Evolutionary conservation across 495 filamentous ascomycete species (phyloP).

Genomic region (Neurospora terricola): DNA sequence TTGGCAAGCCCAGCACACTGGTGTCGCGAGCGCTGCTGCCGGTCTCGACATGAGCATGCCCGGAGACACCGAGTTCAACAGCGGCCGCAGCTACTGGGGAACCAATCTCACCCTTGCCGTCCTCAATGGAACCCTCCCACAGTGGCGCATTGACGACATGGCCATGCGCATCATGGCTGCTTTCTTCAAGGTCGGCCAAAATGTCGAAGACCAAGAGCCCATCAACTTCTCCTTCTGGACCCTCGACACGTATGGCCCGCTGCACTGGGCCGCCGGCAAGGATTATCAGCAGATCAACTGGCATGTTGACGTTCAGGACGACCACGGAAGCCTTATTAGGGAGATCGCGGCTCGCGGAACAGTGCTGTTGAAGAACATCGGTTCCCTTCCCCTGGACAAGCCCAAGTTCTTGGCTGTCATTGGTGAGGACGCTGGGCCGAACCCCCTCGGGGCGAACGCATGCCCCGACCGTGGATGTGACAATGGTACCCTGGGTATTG

Average conservation of each 20-base stretch:
- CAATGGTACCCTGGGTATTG: slow-evolving; percentile 83
- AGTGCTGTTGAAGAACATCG: slow-evolving; percentile 81
- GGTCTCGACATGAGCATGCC: slow-evolving; percentile 96
- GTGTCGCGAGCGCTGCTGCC: slow-evolving; percentile 66
- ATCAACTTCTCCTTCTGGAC: slow-evolving; percentile 91
- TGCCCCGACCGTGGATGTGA: slow-evolving; percentile 77
- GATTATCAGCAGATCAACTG: slow-evolving; percentile 65
- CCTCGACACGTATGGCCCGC: slow-evolving; percentile 57
- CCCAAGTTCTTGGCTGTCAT: slow-evolving; percentile 73
- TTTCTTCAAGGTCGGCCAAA: slow-evolving; percentile 81
- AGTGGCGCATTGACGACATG: slow-evolving; percentile 92
- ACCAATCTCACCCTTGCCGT: slow-evolving; percentile 74
- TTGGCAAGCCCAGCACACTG: slow-evolving; percentile 81
- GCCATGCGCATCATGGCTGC: slow-evolving; percentile 85
- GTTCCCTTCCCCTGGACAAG: slow-evolving; percentile 64
- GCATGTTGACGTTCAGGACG: slow-evolving; percentile 71
- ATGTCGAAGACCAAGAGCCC: slow-evolving; percentile 42
- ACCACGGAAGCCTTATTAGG: slow-evolving; percentile 64
- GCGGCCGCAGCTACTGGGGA: slow-evolving; percentile 70
- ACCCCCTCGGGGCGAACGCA: slow-evolving; percentile 72
- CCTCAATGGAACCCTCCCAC: slow-evolving; percentile 81
- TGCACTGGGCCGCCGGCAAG: slow-evolving; percentile 50
- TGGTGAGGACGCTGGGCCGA: slow-evolving; percentile 73
- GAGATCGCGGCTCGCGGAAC: slow-evolving; percentile 66
- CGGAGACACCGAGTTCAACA: slow-evolving; percentile 69